phyloP scores from a whole-genome alignment of 192 early-diverging fungal species.

The Glomus cerebriforme region DNA sequence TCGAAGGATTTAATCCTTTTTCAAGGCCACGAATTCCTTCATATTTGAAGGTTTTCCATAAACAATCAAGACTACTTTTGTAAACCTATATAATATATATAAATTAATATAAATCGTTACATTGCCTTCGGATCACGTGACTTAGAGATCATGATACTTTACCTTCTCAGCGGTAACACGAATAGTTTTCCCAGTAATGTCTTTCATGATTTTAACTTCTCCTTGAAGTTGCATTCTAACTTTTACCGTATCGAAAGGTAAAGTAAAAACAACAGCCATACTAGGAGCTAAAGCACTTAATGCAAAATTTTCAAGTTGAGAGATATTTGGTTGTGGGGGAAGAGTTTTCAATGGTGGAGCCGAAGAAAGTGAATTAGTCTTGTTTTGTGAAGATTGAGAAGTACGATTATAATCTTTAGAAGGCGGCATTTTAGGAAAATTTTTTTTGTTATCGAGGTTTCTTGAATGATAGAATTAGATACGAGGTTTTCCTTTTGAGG shows the following conservation, averaged over 20 bases:
- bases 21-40: constrained; percentile 72
- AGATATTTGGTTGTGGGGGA: constrained; percentile 17
- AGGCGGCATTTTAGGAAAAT: not conserved
- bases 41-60: constrained; percentile 64
- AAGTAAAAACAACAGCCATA: constrained; percentile 72
- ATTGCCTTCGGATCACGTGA: not conserved
- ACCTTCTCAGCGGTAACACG: constrained; percentile 46
- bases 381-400: not conserved
- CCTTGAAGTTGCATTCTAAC: constrained; percentile 71
- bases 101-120: not conserved
- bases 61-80: constrained; percentile 65
- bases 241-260: constrained; percentile 80
- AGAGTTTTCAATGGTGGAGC: constrained; percentile 26
- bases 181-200: constrained; percentile 39
- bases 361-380: constrained; percentile 10
- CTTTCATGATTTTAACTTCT: constrained; percentile 48
- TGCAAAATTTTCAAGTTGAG: constrained; percentile 61
- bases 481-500: no score
- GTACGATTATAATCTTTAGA: not conserved
- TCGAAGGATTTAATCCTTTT: constrained; percentile 71
- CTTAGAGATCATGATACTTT: not conserved
- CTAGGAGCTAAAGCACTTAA: constrained; percentile 66
- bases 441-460: not conserved
- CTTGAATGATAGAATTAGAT: no score
- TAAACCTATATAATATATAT: constrained; percentile 45